These are phyloP conservation scores for Ustilaginoidea virens DNA, from an alignment of 2,329 filamentous ascomycete genomes.

Conservation along the genomic window DNA sequence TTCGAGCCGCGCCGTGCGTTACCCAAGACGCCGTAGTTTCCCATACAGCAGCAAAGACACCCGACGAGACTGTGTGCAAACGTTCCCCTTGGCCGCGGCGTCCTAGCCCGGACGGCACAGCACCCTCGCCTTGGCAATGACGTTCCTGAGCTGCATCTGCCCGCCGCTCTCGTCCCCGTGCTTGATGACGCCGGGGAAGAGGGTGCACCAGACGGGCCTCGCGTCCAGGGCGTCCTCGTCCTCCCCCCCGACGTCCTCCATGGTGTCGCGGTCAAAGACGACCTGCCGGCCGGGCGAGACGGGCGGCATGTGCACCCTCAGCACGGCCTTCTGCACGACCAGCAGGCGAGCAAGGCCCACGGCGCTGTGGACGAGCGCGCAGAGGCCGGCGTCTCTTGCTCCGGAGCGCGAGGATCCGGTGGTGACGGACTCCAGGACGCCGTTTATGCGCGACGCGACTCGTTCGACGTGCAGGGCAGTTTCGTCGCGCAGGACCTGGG, in stretches of 20 bases:
- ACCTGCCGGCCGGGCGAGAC: constrained; percentile 35
- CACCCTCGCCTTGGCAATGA: constrained; percentile 51
- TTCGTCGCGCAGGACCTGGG: constrained; percentile 27
- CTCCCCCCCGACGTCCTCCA: constrained; percentile 52
- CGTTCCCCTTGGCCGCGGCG: background rate
- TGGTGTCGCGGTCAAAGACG: constrained; percentile 40
- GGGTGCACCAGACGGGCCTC: constrained; percentile 43
- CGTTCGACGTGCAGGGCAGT: constrained; percentile 26
- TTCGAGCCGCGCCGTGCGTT: too few species aligned
- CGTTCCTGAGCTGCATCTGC: constrained; percentile 43
- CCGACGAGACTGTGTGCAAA: too few species aligned
- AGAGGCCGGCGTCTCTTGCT: constrained; percentile 36
- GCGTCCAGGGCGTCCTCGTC: constrained; percentile 38
- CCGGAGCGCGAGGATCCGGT: constrained; percentile 20
- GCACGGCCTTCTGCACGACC: constrained; percentile 41
- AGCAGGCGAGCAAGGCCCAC: constrained; percentile 41
- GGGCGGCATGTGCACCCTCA: constrained; percentile 39
- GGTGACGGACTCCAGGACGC: constrained; percentile 34
- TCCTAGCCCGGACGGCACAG: constrained; percentile 40
- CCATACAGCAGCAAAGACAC: too few species aligned
- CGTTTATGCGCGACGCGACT: constrained; percentile 31
- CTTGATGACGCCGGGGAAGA: constrained; percentile 50
- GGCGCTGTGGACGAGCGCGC: constrained; percentile 33
- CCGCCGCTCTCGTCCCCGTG: constrained; percentile 48
- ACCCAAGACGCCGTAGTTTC: too few species aligned